Conservation (phyloP, 192 early-diverging fungal genomes). For the Paraglomus occultum region DNA sequence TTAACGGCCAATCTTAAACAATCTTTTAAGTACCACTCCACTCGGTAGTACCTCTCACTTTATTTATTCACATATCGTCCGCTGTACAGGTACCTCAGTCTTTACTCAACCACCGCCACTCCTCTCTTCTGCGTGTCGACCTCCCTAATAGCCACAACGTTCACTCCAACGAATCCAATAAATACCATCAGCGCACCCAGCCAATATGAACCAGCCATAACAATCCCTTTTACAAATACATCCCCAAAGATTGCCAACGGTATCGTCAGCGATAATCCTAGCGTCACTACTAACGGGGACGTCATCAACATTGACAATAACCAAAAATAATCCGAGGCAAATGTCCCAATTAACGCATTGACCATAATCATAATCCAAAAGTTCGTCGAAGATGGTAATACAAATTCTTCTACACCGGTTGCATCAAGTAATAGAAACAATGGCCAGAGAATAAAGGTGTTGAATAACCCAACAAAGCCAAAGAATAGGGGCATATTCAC, state of each 20-base stretch:
- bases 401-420: conserved; percentile 62
- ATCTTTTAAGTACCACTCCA: too few species aligned
- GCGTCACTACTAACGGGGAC: conserved; percentile 76
- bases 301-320: conserved; percentile 76
- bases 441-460: conserved; percentile 66
- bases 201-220: conserved; percentile 53
- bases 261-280: conserved; percentile 73
- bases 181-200: conserved; percentile 66
- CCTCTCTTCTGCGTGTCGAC: conserved; percentile 33
- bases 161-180: conserved; percentile 66
- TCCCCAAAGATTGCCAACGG: conserved; percentile 55
- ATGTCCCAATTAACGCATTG: conserved; percentile 77
- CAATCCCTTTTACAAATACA: conserved; percentile 60
- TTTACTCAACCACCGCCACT: conserved; percentile 24
- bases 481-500: conserved; percentile 75
- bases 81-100: too few species aligned
- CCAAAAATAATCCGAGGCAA: conserved; percentile 81
- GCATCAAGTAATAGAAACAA: conserved; percentile 58
- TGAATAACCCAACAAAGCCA: conserved; percentile 76
- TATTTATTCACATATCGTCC: too few species aligned
- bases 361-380: conserved; percentile 64
- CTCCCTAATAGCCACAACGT: conserved; percentile 42
- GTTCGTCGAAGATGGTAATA: conserved; percentile 48
- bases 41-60: too few species aligned
- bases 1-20: too few species aligned